Evolutionary conservation across 192 early-diverging fungal genomes (phyloP).

Genomic region (Linderina pennispora): DNA sequence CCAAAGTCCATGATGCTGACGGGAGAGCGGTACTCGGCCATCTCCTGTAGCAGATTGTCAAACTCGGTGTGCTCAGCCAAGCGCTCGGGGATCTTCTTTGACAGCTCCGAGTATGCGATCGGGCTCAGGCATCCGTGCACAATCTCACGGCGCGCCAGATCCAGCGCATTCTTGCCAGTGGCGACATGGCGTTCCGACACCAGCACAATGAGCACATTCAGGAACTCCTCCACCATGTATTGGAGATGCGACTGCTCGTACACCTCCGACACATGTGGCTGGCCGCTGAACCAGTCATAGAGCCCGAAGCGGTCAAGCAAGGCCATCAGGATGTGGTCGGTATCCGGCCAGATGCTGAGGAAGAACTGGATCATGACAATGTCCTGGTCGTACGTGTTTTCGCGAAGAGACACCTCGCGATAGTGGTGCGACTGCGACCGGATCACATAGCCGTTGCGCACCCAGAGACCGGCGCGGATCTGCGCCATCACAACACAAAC

Average conservation of each 20-base stretch:
- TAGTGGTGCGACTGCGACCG: slow-evolving; percentile 70
- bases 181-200: slow-evolving; percentile 73
- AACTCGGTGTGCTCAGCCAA: slow-evolving; percentile 64
- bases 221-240: slow-evolving; percentile 83
- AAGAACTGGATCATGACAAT: slow-evolving; percentile 82
- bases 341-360: slow-evolving; percentile 48
- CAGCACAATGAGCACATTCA: slow-evolving; percentile 79
- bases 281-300: slow-evolving; percentile 70
- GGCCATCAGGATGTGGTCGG: slow-evolving; percentile 73
- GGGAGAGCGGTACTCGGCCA: slow-evolving; percentile 78
- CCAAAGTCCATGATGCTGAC: slow-evolving; percentile 78
- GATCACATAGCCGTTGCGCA: slow-evolving; percentile 86
- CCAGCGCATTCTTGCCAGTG: slow-evolving; percentile 53
- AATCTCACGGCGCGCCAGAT: slow-evolving; percentile 77
- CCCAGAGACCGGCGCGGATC: slow-evolving; percentile 90
- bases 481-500: slow-evolving; percentile 82
- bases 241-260: slow-evolving; percentile 72
- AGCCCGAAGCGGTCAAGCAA: slow-evolving; percentile 86
- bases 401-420: slow-evolving; percentile 77
- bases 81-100: slow-evolving; percentile 80
- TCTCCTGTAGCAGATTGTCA: slow-evolving; percentile 69
- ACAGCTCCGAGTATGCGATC: slow-evolving; percentile 78
- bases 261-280: slow-evolving; percentile 31
- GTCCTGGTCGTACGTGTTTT: slow-evolving; percentile 89
- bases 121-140: slow-evolving; percentile 75